Evolutionary conservation across 176 grass and related monocot species (phyloP), one percentile per base, ranked within the genome.

Genomic region (Ampelocalamus luodianensis): DNA sequence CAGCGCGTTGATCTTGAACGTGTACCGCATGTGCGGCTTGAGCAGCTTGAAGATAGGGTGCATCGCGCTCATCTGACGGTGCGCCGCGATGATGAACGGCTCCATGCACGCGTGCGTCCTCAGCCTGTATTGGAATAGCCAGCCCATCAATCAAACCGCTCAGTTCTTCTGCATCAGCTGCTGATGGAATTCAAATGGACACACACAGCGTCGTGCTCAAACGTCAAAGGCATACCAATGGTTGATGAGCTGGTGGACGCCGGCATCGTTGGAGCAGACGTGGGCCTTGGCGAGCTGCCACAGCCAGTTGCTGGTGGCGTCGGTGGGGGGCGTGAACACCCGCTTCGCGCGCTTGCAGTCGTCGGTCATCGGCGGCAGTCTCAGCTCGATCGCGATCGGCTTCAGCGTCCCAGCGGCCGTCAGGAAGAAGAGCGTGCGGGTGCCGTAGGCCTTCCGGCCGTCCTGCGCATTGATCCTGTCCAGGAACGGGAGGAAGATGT

Each of bases 261-360:
- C 97, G 20, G 97, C 93, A 71, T 99, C 97, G 75, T 99, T 99
- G 91, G 97, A 92, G 87, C 93, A 92, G 29, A 96, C 97, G 61
- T 99, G 97, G 1, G 97, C 97, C 90, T 99, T 99, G 71, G 93
- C 93, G 39, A 99, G 88, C 77, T 99, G 93, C 97, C 97, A 99
- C 13, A 99, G 83, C 97, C 97, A 99, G 86, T 80, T 94, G 8
- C 43, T 79, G 78, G 97, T 99, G 15, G 93, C 97, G 60, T 99
- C 97, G 15, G 90, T 69, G 0, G 97, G 97, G 12, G 97, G 93
- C 71, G 93, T 99, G 85, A 96, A 84, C 43, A 94, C 97, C 8
- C 90, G 83, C 90, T 94, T 94, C 15, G 93, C 97, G 23, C 93
- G 90, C 56, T 69, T 51, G 84, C 90, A 95, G n/a, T 71, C 85